These are phyloP conservation scores for Forsythia viridissima DNA, from an alignment of 257 asterid species.

Conservation along the genomic window DNA sequence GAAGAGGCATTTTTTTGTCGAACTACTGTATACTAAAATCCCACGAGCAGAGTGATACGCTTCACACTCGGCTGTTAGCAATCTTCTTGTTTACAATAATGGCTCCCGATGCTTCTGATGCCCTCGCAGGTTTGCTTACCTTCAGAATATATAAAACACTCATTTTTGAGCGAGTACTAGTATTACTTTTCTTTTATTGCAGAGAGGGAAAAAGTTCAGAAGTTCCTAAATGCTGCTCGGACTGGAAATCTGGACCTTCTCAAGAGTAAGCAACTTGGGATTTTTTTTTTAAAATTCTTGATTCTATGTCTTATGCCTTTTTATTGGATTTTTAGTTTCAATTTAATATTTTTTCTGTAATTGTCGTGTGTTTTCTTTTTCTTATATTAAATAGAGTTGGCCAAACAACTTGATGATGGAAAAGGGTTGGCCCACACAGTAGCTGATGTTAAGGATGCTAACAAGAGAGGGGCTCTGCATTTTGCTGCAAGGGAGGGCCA, in stretches of 20 bases:
- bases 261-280: slow-evolving; percentile 49
- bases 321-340: neutral
- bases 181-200: slow-evolving; percentile 24
- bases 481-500: slow-evolving; percentile 97
- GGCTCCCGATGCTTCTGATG: slow-evolving; percentile 78
- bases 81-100: neutral
- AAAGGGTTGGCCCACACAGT: slow-evolving; percentile 74
- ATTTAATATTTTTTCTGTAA: neutral
- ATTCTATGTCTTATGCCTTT: neutral
- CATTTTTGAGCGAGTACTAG: neutral
- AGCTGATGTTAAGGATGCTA: slow-evolving; percentile 87
- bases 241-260: slow-evolving; percentile 69
- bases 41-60: neutral
- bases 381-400: slow-evolving; percentile 44
- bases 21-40: neutral
- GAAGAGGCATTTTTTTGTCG: neutral
- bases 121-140: slow-evolving; percentile 71
- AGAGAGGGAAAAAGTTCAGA: slow-evolving; percentile 77
- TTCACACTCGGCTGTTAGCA: neutral
- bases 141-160: neutral
- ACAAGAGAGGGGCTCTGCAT: slow-evolving; percentile 91
- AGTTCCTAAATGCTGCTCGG: slow-evolving; percentile 72
- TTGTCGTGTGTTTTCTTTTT: slow-evolving; percentile 8
- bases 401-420: slow-evolving; percentile 74
- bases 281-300: neutral